phyloP scores from a whole-genome alignment of 148 eudicot genomes.

The Silene latifolia region DNA sequence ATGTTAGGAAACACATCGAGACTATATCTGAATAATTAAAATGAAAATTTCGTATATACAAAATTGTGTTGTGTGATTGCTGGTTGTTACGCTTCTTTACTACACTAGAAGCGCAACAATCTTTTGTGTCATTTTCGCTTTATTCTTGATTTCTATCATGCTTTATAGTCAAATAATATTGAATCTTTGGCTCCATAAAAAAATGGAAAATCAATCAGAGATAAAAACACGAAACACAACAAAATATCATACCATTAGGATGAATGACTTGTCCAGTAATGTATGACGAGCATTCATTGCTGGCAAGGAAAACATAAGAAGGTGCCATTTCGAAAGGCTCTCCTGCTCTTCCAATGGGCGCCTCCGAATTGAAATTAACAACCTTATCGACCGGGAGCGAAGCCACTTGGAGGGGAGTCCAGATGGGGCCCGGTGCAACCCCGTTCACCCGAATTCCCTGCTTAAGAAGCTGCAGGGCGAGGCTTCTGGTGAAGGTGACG shows the following conservation, averaged over 20 bases:
- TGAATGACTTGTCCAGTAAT: constrained; percentile 52
- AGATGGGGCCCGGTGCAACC: constrained; percentile 52
- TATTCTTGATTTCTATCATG: too few species aligned
- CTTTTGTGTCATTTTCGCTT: too few species aligned
- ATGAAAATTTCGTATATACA: too few species aligned
- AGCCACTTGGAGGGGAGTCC: constrained; percentile 50
- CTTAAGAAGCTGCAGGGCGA: constrained; percentile 28
- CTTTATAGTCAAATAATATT: too few species aligned
- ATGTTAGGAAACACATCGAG: too few species aligned
- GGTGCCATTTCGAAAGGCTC: constrained; percentile 54
- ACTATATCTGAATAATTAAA: too few species aligned
- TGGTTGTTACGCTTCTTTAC: too few species aligned
- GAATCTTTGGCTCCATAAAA: too few species aligned
- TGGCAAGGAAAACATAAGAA: constrained; percentile 50
- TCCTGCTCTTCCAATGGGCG: constrained; percentile 39
- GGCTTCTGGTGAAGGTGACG: constrained; percentile 34
- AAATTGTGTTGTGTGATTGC: too few species aligned
- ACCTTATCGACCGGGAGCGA: constrained; percentile 22
- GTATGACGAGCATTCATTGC: constrained; percentile 44
- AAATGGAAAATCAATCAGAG: too few species aligned
- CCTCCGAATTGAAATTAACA: constrained; percentile 22
- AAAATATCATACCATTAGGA: constrained; percentile 58
- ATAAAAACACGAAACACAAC: too few species aligned
- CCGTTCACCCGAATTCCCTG: constrained; percentile 54
- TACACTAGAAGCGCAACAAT: too few species aligned